Base-by-base conservation (phyloP, 352 stramenopile genomes). In the Hyaloperonospora brassicae region DNA sequence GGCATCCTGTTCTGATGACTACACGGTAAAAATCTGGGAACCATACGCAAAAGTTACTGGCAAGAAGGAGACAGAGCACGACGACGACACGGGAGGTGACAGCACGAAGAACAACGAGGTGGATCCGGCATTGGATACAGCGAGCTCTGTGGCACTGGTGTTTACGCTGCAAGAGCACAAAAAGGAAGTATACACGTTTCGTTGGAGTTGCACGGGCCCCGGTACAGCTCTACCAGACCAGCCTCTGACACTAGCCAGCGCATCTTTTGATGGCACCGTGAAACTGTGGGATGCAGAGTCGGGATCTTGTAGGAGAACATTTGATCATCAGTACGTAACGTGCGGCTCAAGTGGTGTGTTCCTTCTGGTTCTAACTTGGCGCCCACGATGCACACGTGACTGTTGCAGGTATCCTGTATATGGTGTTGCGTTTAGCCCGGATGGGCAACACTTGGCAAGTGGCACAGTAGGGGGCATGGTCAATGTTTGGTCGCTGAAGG, bases 1-100 rank as follows among this genome's bases (percentile, higher is more conserved):
- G 24, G 96, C 96, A 5, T 98, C 89, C 36, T 99, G 96, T 68
- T 98, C 95, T 1, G 97, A 99, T 63, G 97, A 99, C 74, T 95
- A 87, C 61, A 98, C 96, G 23, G 95, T 97, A 39, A 98, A 98
- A 73, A 87, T 99, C 9, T 98, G 95, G 95, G 89, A 97, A 62
- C 80, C 80, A 7, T 70, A 9, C 8, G 27, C 67, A 14, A 75
- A 75, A 40, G 57, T 40, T 45, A 58, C 39, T 27, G 39, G 46
- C n/a, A 61, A 24, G 24, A 65, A 76, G 39, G 66, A 63, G 24
- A 30, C 45, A 47, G 40, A 52, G 31, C 54, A 58, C 11, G 52
- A 21, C 24, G 61, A 75, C 30, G 58, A 54, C 9, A 68, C 67
- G 24, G 61, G 77, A 30, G 44, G 54, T 31, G 68, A 71, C n/a